These are phyloP conservation scores for Naganishia albida DNA, from an alignment of 1,284 basidiomycete species.

Conservation along the genomic window DNA sequence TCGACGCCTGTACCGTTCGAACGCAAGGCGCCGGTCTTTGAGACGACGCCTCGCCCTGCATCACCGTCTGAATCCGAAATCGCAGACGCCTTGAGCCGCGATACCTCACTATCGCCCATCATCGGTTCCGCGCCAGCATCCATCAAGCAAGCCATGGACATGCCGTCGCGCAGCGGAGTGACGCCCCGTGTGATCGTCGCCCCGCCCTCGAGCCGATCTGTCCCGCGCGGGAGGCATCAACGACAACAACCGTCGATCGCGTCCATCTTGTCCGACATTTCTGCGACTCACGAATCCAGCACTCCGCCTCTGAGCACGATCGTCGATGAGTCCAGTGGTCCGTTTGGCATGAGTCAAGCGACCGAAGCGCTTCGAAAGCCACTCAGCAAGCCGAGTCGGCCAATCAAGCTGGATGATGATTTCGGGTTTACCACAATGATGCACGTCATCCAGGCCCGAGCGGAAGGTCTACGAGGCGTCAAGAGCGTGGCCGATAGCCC, in stretches of 20 bases:
- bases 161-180: not conserved
- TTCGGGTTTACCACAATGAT: conserved; percentile 74
- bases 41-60: not conserved
- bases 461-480: conserved; percentile 50
- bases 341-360: conserved; percentile 25
- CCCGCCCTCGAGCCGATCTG: not conserved
- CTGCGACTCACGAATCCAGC: conserved; percentile 25
- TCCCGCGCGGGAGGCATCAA: conserved; percentile 39
- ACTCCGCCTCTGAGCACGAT: conserved; percentile 5
- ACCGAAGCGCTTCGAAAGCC: conserved; percentile 30
- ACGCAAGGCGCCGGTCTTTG: not conserved
- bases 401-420: conserved; percentile 70
- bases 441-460: conserved; percentile 73
- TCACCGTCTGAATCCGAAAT: conserved; percentile 22
- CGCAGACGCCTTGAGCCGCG: not conserved
- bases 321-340: not conserved
- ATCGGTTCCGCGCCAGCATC: conserved; percentile 4
- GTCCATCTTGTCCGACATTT: conserved; percentile 48
- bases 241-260: conserved; percentile 52
- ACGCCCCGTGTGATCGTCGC: not conserved
- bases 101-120: conserved; percentile 18
- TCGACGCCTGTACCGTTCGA: conserved; percentile 13
- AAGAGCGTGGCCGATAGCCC: conserved; percentile 20
- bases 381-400: conserved; percentile 39
- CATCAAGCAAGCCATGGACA: conserved; percentile 33